Percentiles rank a stretch among this genome's conserved stretches.
These are phyloP conservation scores for Paraglomus brasilianum DNA, from an alignment of 192 early-diverging fungal genomes.

Conservation along the genomic window DNA sequence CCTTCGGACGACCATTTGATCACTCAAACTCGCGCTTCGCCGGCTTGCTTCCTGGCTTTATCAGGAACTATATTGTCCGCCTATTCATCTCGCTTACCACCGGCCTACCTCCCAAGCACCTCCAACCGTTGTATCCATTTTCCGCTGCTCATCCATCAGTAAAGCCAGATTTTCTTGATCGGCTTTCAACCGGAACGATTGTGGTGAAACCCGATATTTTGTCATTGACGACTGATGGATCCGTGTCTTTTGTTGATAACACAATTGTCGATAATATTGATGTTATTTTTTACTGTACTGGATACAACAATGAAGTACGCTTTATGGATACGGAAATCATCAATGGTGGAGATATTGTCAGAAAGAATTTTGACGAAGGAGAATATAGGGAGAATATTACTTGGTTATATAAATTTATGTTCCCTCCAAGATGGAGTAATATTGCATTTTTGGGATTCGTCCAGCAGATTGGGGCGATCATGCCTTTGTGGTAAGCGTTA, in stretches of 20 bases:
- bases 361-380: constrained; percentile 33
- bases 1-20: constrained; percentile 50
- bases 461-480: constrained; percentile 52
- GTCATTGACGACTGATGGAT: constrained; percentile 37
- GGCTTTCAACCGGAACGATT: constrained; percentile 52
- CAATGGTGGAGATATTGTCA: constrained; percentile 38
- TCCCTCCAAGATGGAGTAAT: constrained; percentile 50
- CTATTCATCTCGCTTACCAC: background rate
- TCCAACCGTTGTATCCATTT: constrained; percentile 43
- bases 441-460: constrained; percentile 60
- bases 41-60: constrained; percentile 35
- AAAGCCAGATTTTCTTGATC: constrained; percentile 47
- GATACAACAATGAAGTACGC: constrained; percentile 53
- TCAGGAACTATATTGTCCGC: constrained; percentile 35
- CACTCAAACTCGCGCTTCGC: constrained; percentile 44
- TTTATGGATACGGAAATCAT: constrained; percentile 49
- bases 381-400: constrained; percentile 44
- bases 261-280: constrained; percentile 52
- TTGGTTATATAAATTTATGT: constrained; percentile 58
- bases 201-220: constrained; percentile 48
- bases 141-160: constrained; percentile 48
- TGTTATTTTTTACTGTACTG: constrained; percentile 60
- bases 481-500: constrained; percentile 48
- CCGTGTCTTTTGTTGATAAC: constrained; percentile 58
- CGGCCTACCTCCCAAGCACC: constrained; percentile 35